Evolutionary conservation across 192 early-diverging fungal genomes (phyloP).

Genomic region (Polychytrium aggregatum): DNA sequence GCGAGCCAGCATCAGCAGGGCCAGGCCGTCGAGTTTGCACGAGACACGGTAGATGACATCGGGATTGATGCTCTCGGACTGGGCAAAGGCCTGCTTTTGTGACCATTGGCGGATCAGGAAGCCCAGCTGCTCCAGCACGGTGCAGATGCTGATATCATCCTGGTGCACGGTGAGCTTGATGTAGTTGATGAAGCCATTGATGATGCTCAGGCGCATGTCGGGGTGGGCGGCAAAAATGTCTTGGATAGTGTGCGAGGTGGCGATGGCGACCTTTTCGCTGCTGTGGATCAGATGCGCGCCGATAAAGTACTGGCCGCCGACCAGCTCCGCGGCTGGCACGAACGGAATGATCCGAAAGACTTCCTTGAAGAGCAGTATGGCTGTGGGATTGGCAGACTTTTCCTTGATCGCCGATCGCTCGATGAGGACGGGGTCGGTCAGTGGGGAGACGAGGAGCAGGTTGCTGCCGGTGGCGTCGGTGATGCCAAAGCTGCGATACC

Average conservation of each 20-base stretch:
- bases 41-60: slow-evolving; percentile 28
- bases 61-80: slow-evolving; percentile 8
- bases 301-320: slow-evolving; percentile 29
- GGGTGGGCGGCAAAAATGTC: slow-evolving; percentile 22
- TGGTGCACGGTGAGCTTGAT: slow-evolving; percentile 25
- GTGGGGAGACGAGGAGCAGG: not conserved
- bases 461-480: slow-evolving; percentile 9
- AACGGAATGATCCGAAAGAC: slow-evolving; percentile 24
- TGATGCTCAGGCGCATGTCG: slow-evolving; percentile 29
- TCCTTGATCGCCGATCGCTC: slow-evolving; percentile 1
- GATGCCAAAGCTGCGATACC: slow-evolving; percentile 13
- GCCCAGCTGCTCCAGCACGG: slow-evolving; percentile 21
- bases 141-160: slow-evolving; percentile 34
- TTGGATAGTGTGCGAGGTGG: slow-evolving; percentile 16
- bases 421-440: not conserved
- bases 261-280: slow-evolving; percentile 19
- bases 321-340: slow-evolving; percentile 31
- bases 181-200: slow-evolving; percentile 32
- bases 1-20: slow-evolving; percentile 27
- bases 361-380: slow-evolving; percentile 26
- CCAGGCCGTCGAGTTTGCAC: slow-evolving; percentile 34
- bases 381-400: slow-evolving; percentile 15
- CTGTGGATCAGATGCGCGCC: slow-evolving; percentile 31
- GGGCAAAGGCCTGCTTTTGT: not conserved
- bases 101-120: slow-evolving; percentile 23